Evolutionary conservation across 2,329 filamentous ascomycete species (phyloP), one percentile per base, ranked within the genome.

Genomic region (Sarocladiaceae sp.): DNA sequence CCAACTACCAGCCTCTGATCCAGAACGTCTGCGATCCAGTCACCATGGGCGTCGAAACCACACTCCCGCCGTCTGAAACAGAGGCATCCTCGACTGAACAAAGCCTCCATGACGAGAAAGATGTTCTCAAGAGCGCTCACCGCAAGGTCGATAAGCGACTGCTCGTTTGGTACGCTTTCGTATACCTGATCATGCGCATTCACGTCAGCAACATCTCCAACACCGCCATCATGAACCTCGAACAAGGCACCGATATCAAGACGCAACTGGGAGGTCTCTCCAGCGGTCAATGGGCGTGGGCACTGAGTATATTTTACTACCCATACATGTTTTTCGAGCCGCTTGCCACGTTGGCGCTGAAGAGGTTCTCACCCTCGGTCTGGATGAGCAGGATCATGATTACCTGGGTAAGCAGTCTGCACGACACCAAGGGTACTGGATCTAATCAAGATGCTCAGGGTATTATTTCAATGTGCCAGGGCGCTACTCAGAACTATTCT

Each of bases 311-410:
- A 16, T 57, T 56, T 33, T 56, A 53, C 24, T 55, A 57, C 16
- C 50, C 51, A 3, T 56, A 55, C 45, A 54, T 57, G 53, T 39
- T 58, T 16, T 52, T 56, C 15, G 55, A 57, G 43, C 55, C 55
- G 1, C 15, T 52, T 3, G 50, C 50, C 11, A 57, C 53, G 4
- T 43, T 58, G 23, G 51, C 51, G 10, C 43, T 58, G 16, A 56
- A 56, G 45, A 34, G 34, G 4, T 54, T 54, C 16, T 48, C 49
- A 0, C 53, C 53, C 11, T 49, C 52, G 2, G 34, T 52, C 2
- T 57, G 54, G 54, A 57, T 57, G 55, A 51, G 51, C 18, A 46
- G 51, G 4, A 56, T 55, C 9, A 58, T 57, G 51, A 16, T 57
- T 15, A 56, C 50, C 13, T 57, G 54, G 54, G 33, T 35, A 20